Evolutionary conservation across 1,139 yeast genomes (phyloP).

Genomic region (Yamadazyma dushanensis): DNA sequence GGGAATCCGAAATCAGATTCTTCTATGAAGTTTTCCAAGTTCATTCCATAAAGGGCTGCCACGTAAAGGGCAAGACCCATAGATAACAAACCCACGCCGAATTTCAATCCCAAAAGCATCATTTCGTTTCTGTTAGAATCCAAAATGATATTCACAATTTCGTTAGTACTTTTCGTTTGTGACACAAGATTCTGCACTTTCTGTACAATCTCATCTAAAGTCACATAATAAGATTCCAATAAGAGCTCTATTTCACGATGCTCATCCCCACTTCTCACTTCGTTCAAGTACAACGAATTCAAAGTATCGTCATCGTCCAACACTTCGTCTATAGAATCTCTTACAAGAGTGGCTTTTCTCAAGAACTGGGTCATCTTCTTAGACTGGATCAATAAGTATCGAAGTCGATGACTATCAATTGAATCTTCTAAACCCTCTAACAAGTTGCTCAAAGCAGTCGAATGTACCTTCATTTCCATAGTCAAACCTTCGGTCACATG

Average conservation of each 20-base stretch:
- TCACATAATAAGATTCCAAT: slow-evolving; percentile 44
- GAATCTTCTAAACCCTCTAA: slow-evolving; percentile 39
- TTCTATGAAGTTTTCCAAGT: slow-evolving; percentile 84
- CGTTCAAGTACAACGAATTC: slow-evolving; percentile 41
- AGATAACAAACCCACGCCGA: slow-evolving; percentile 42
- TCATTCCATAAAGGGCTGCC: slow-evolving; percentile 61
- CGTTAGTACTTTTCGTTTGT: slow-evolving; percentile 48
- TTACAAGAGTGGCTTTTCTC: slow-evolving; percentile 39
- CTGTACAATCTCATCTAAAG: slow-evolving; percentile 48
- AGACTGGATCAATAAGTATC: slow-evolving; percentile 44
- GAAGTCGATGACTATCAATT: slow-evolving; percentile 38
- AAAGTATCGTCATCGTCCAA: slow-evolving; percentile 43
- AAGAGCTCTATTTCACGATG: slow-evolving; percentile 47
- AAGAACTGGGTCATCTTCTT: slow-evolving; percentile 48
- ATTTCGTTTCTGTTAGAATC: slow-evolving; percentile 50
- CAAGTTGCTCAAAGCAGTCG: slow-evolving; percentile 38
- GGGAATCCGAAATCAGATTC: slow-evolving; percentile 58
- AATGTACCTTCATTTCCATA: slow-evolving; percentile 46
- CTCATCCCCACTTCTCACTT: slow-evolving; percentile 30
- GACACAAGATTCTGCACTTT: slow-evolving; percentile 40
- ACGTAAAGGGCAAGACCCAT: slow-evolving; percentile 41
- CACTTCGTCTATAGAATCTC: slow-evolving; percentile 41
- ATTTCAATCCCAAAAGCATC: slow-evolving; percentile 46
- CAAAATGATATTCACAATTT: slow-evolving; percentile 44
- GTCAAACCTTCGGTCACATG: slow-evolving; percentile 40